Evolutionary conservation across 495 filamentous ascomycete species (phyloP), one percentile per base, ranked within the genome.

Genomic region (Neurospora intermedia): DNA sequence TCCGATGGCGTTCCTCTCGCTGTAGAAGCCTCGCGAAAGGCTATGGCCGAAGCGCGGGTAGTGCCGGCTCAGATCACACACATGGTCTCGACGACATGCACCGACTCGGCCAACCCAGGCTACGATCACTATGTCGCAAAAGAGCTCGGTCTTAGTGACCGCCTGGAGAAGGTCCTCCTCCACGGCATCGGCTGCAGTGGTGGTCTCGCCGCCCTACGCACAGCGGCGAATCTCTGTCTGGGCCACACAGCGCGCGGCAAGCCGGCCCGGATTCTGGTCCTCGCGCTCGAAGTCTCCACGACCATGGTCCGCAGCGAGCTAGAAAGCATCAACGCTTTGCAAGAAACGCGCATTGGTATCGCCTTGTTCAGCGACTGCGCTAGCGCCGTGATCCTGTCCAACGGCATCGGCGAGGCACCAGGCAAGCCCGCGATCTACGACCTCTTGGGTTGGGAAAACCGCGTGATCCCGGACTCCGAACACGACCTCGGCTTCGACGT

Each of bases 161-260:
- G 76, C 8, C 84, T 88, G 2, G 88, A 91, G 73, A 88, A 89
- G 71, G 82, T 88, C 23, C 82, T 91, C 20, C 80, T 91, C 23
- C 87, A 90, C 76, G 90, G 89, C 4, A 84, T 91, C 27, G 89
- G 89, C 6, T 91, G 89, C 76, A 84, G 83, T n/a, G 89, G 90
- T 23, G 89, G 89, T 8, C 82, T 93, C 13, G 87, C 89, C 13
- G 84, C 88, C 43, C 83, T 92, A 38, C 83, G 89, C 4, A 87
- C 87, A 0, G 90, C 89, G 5, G 84, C 88, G 3, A 88, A 90
- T 73, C 80, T 92, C 23, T 89, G 88, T 41, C 81, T 88, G 6
- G 89, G 88, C 18, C 85, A 89, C 48, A 78, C 82, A 9, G 83
- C 84, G 74, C 83, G 86, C 38, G 77, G 84, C 9, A 82, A 82